A percentile compares a stretch with the other conserved stretches of the same genome.
Conservation (phyloP, 306 rosid genomes). For the Hippophae gyantsensis region DNA sequence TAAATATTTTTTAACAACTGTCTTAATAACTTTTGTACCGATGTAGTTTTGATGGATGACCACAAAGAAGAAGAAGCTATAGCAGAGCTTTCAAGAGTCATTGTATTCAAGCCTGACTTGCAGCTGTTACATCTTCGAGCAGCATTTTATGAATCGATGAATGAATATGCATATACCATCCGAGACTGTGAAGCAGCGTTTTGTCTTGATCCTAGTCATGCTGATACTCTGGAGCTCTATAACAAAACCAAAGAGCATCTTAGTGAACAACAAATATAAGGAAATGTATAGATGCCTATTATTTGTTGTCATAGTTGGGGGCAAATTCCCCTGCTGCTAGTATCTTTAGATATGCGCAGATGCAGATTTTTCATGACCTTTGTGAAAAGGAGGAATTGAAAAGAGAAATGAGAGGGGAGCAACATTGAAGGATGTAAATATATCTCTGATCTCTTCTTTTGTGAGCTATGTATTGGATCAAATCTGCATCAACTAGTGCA, state of each 20-base stretch:
- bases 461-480: constrained; percentile 30
- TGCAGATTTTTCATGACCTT: constrained; percentile 21
- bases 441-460: constrained; percentile 7
- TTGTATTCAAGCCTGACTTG: constrained; percentile 63
- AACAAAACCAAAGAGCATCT: constrained; percentile 36
- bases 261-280: constrained; percentile 36
- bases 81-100: constrained; percentile 62
- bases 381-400: constrained; percentile 12
- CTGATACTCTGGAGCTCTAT: constrained; percentile 54
- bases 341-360: constrained; percentile 15
- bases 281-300: constrained; percentile 8
- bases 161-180: constrained; percentile 40
- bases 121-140: constrained; percentile 87
- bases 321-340: constrained; percentile 23
- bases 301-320: constrained; percentile 21
- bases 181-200: constrained; percentile 84
- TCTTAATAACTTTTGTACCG: constrained; percentile 9
- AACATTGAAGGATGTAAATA: constrained; percentile 52
- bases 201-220: constrained; percentile 64
- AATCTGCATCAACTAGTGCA: constrained; percentile 28
- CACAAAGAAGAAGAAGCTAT: constrained; percentile 82
- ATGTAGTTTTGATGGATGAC: constrained; percentile 88
- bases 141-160: constrained; percentile 71
- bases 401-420: constrained; percentile 37
- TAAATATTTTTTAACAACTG: neutral